phyloP scores from a whole-genome alignment of 768 basidiomycete species.

The Harrya chromipes region DNA sequence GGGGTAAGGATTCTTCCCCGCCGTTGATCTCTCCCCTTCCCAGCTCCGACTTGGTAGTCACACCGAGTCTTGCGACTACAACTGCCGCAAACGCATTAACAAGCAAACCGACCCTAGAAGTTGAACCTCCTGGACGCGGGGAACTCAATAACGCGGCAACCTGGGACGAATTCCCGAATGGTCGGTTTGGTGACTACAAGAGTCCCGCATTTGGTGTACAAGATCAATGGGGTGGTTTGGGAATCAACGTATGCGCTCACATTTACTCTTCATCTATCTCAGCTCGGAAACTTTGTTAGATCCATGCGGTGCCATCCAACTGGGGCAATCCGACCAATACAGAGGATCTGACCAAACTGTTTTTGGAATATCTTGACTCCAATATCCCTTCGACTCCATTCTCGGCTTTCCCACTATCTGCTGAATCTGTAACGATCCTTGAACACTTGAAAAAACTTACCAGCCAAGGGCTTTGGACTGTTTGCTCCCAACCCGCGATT shows the following conservation, averaged over 20 bases:
- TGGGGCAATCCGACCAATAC: conserved; percentile 69
- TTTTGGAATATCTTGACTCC: conserved; percentile 76
- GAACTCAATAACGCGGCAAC: conserved; percentile 74
- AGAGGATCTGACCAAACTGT: conserved; percentile 73
- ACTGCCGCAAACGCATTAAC: conserved; percentile 58
- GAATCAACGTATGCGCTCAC: conserved; percentile 46
- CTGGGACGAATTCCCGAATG: conserved; percentile 98
- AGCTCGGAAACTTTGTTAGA: conserved; percentile 37
- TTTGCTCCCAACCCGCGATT: conserved; percentile 93
- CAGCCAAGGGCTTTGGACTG: conserved; percentile 86
- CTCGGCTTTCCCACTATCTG: conserved; percentile 74
- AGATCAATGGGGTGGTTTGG: conserved; percentile 73
- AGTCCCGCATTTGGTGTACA: conserved; percentile 91
- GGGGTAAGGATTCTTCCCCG: conserved; percentile 40
- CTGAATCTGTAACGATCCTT: conserved; percentile 81
- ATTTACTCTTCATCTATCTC: background rate
- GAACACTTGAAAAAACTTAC: conserved; percentile 76
- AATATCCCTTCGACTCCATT: conserved; percentile 81
- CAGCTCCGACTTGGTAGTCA: conserved; percentile 46
- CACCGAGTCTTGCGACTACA: conserved; percentile 61
- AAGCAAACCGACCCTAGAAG: conserved; percentile 44
- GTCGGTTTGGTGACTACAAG: conserved; percentile 95
- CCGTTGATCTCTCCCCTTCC: conserved; percentile 27
- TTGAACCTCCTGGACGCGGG: conserved; percentile 59
- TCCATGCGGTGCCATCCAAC: conserved; percentile 55